A percentile compares a stretch with the other conserved stretches of the same genome.
Conservation (phyloP, 106 monocot species). For the Triglochin maritima region DNA sequence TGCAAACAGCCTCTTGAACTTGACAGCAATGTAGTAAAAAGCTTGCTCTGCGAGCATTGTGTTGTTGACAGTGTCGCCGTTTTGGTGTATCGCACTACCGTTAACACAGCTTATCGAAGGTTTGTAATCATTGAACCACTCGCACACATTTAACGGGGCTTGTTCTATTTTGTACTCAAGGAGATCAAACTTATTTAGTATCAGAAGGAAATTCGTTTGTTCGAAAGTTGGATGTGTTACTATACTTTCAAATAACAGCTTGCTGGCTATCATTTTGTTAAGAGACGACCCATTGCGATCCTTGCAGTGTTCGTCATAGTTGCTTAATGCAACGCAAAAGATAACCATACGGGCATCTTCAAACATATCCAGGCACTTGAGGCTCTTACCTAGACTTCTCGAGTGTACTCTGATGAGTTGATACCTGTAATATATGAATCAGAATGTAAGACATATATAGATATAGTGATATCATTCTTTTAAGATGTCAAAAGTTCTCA, state of each 20-base stretch:
- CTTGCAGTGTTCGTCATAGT: slow-evolving; percentile 59
- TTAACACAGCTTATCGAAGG: slow-evolving; percentile 37
- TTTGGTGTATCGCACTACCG: not conserved
- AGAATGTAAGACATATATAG: too few species aligned
- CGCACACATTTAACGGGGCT: not conserved
- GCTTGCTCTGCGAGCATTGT: slow-evolving; percentile 42
- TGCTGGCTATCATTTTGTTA: slow-evolving; percentile 82
- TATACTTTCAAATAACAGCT: slow-evolving; percentile 59
- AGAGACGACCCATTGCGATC: slow-evolving; percentile 24
- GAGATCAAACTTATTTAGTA: slow-evolving; percentile 4
- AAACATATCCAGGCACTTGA: slow-evolving; percentile 91
- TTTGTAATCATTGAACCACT: slow-evolving; percentile 37
- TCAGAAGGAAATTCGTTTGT: slow-evolving; percentile 22
- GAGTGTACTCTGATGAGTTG: slow-evolving; percentile 65
- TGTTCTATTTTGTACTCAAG: slow-evolving; percentile 1
- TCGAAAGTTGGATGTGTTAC: slow-evolving; percentile 42
- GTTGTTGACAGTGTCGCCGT: slow-evolving; percentile 9
- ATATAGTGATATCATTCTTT: too few species aligned
- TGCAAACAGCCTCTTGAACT: slow-evolving; percentile 65
- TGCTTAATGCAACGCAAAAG: slow-evolving; percentile 56
- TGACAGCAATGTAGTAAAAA: slow-evolving; percentile 65
- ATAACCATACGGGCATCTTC: slow-evolving; percentile 67
- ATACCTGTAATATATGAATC: slow-evolving; percentile 34
- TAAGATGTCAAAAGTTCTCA: too few species aligned
- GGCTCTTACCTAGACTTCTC: slow-evolving; percentile 52